Base-by-base conservation (phyloP, 345 rosid genomes). In the Arabis hirsuta region DNA sequence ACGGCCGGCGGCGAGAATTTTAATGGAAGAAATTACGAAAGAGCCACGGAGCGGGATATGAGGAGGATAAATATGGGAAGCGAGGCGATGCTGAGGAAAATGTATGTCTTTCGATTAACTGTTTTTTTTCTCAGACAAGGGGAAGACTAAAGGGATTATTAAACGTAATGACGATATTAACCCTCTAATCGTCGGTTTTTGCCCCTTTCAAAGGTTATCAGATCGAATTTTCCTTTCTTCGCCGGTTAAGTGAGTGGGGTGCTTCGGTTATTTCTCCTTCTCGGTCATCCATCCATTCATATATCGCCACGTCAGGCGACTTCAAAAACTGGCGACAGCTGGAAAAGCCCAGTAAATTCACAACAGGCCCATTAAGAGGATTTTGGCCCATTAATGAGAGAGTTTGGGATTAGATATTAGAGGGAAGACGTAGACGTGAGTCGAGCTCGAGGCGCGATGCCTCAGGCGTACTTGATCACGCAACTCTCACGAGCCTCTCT, bases 391-490 rank as follows among this genome's bases (percentile, higher is more conserved):
- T 27, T 27, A 36, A 36, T 36, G 1, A 43, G 31, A 43, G 31
- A 4, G 53, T 13, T 4, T 5, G n/a, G 54, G 20, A 57, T 38
- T 38, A 88, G 85, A 81, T 84, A 76, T 84, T 74, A 4, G 34
- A 32, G 13, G 32, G 74, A 73, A 47, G 85, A 77, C 81, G 82
- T 43, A 6, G 89, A 76, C 92, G 77, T 52, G 92, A 72, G 96
- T 51, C 80, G 29, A 81, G 54, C 90, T 71, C 82, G 81, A 81
- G 96, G 86, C 80, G 69, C 67, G 66, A 64, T 73, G 73, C 66
- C 56, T 50, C 68, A 14, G 55, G 72, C 92, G 78, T 78, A 73
- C 78, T 54, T 76, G 24, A 67, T 84, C 92, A 89, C 96, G 97
- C 96, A 84, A 79, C 72, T 62, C 50, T 79, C 92, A 82, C 96